Conservation (phyloP, 2,329 filamentous ascomycete species). For the Colletotrichum sp. region DNA sequence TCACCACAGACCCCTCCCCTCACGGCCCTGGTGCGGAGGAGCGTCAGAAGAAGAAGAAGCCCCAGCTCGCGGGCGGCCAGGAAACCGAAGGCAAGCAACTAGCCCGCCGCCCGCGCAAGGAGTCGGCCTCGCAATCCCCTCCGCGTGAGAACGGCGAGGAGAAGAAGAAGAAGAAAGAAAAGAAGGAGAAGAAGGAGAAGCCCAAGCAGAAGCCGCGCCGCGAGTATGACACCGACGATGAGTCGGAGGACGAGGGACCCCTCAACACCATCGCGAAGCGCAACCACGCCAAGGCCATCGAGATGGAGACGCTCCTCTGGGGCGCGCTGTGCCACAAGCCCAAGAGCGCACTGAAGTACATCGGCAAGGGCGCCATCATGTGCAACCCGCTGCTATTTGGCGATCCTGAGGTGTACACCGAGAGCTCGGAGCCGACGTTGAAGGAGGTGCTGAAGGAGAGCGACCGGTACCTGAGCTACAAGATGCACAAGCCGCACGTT, state of each 20-base stretch:
- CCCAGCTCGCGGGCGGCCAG: not conserved
- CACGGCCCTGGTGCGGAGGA: slow-evolving; percentile 19
- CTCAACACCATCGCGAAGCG: slow-evolving; percentile 39
- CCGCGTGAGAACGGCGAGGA: not conserved
- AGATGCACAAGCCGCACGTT: slow-evolving; percentile 36
- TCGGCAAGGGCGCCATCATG: slow-evolving; percentile 42
- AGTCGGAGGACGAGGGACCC: slow-evolving; percentile 17
- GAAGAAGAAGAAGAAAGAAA: slow-evolving; percentile 8
- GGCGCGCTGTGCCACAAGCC: slow-evolving; percentile 41
- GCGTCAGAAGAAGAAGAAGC: slow-evolving; percentile 19
- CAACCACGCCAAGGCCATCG: slow-evolving; percentile 39
- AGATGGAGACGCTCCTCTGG: slow-evolving; percentile 43
- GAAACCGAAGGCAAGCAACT: slow-evolving; percentile 12
- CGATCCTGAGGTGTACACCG: slow-evolving; percentile 25
- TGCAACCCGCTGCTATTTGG: slow-evolving; percentile 37
- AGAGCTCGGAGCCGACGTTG: slow-evolving; percentile 31
- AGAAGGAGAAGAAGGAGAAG: slow-evolving; percentile 1
- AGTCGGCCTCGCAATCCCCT: slow-evolving; percentile 11
- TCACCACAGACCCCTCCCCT: slow-evolving; percentile 31
- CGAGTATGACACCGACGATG: slow-evolving; percentile 6
- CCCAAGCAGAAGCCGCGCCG: not conserved
- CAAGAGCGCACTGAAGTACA: slow-evolving; percentile 37
- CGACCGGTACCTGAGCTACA: slow-evolving; percentile 31
- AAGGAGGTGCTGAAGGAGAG: slow-evolving; percentile 32
- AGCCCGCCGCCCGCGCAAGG: slow-evolving; percentile 11